Base-by-base conservation (phyloP, 2,329 filamentous ascomycete genomes). In the Tolypocladium paradoxum region DNA sequence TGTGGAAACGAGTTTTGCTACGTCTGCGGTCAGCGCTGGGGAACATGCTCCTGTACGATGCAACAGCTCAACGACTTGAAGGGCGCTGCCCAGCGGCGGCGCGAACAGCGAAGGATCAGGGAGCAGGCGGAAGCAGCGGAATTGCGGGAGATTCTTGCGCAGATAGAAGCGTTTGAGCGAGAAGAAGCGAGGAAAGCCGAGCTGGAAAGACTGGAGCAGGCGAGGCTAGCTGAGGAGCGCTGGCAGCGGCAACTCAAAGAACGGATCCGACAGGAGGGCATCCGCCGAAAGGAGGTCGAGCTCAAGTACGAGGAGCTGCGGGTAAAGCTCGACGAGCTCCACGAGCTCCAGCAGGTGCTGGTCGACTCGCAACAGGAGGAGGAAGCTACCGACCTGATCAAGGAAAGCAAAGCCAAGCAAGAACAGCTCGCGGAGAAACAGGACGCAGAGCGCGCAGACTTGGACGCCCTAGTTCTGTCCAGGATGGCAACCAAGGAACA, bases 1-100 rank as follows among this genome's bases (percentile, higher is more conserved):
- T 95, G 90, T 65, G 84, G 81, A 37, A 84, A 85, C 9, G 76
- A 93, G 62, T 95, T 95, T 68, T 95, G 90, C 73, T 93, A 92
- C 71, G 79, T 91, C 3, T 95, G 89, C 66, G 83, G 82, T 6
- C 66, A 71, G 27, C 77, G 74, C 53, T 95, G 89, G 90, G 80
- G 83, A 59, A 87, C 83, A 0, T 93, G 88, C 64, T 69, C 68
- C 2, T 93, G 89, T 65, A 75, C 70, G 2, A 72, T 75, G 66
- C 60, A 68, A 14, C 69, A 79, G 56, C 69, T 82, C 2, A 49
- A 52, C 3, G 60, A 53, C 1, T 55, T 77, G 37, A 78, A 79
- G 53, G 45, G 56, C 1, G 59, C 57, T 0, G 74, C 71, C 2
- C 64, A 57, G 2, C 57, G 48, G 8, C 66, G 73, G 12, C 67